Conservation (phyloP, 2,329 filamentous ascomycete species). For the Alternaria sp. region DNA sequence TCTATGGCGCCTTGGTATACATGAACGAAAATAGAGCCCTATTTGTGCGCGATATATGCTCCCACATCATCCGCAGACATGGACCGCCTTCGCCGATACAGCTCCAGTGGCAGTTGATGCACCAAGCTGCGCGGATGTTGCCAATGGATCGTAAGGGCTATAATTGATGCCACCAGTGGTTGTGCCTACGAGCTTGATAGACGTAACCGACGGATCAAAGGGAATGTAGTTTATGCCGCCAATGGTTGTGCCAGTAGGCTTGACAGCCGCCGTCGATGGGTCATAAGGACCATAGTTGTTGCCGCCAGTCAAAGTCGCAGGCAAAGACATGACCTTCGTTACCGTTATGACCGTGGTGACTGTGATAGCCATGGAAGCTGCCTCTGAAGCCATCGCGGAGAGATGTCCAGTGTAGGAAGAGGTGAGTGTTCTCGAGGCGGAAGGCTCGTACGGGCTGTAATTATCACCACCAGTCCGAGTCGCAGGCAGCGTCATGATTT, state of each 20-base stretch:
- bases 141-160: too few relatives aligned
- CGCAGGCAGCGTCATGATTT: background rate
- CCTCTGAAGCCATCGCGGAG: background rate
- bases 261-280: background rate
- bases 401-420: too few relatives aligned
- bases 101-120: background rate
- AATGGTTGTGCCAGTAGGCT: background rate
- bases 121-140: background rate
- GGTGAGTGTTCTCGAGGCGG: too few relatives aligned
- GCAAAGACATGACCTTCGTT: background rate
- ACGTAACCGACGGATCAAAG: background rate
- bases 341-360: background rate
- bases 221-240: background rate
- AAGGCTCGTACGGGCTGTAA: background rate
- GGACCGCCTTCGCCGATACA: background rate
- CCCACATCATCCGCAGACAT: background rate
- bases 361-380: too few relatives aligned
- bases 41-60: background rate
- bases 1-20: background rate
- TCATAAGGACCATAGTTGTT: background rate
- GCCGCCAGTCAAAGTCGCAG: background rate
- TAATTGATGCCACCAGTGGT: background rate
- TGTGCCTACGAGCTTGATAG: background rate
- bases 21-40: background rate
- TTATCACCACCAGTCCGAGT: background rate